Base-by-base conservation (phyloP, 331 rosid genomes). In the Pyracantha coccinea region DNA sequence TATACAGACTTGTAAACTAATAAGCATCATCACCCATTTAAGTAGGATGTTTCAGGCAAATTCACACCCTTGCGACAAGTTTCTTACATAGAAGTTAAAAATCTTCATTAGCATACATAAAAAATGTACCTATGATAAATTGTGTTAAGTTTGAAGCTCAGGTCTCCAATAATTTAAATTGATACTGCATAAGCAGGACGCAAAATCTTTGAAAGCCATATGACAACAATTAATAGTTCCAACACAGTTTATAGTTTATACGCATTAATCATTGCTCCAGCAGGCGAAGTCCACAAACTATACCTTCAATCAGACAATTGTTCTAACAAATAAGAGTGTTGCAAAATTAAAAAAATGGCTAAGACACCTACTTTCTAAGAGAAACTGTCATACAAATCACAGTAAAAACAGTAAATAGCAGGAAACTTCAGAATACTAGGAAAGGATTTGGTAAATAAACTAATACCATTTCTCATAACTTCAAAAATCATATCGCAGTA, bases 401-500 rank as follows among this genome's bases (percentile, higher is more conserved):
- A 64, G 64, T 45, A 59, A 54, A 13, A 47, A 44, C 16, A 66
- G 70, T 13, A 27, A 53, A 52, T 24, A 69, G 73, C 24, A 72
- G 24, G 17, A 15, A 9, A 63, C n/a, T 25, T 32, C 33, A 21
- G 35, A 2, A 64, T 65, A 27, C 23, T 80, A 75, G 31, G 66
- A 50, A 27, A 62, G 82, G 45, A 78, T 83, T 78, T 75, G 79
- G 63, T 69, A 69, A 57, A 76, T 19, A 65, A 76, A 21, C 58
- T 70, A 66, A 87, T 90, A 92, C 99, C 99, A 77, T 90, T 94
- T 87, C 76, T 94, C 99, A 94, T 90, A 69, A 94, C 99, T 83
- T 92, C 97, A 62, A 94, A 94, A 78, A 94, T 77, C 95, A 94
- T 94, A 88, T 94, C 97, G 78, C 96, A 86, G 72, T 92, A 94